These are phyloP conservation scores for Paramecium octaurelia DNA, from an alignment of 73 alveolate species.

Conservation along the genomic window DNA sequence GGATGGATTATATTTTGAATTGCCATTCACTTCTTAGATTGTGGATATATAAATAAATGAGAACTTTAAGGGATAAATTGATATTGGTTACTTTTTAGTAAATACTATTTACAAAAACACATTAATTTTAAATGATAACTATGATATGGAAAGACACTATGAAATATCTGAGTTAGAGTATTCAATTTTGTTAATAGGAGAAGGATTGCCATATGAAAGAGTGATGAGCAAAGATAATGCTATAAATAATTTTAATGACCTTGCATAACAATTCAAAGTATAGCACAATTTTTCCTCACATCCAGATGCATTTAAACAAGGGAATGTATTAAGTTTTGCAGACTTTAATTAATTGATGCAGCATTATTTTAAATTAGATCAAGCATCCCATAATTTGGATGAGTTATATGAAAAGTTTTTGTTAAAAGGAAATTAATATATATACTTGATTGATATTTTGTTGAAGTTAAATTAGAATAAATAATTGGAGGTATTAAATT, in stretches of 20 bases:
- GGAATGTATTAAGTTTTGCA: not conserved
- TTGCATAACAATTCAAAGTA: not conserved
- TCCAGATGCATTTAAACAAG: not conserved
- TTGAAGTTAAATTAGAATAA: not conserved
- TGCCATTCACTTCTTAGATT: not conserved
- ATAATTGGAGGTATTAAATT: not conserved
- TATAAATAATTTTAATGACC: not conserved
- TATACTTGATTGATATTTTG: not conserved
- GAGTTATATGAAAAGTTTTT: not conserved
- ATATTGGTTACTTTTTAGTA: not conserved
- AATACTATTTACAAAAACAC: not conserved
- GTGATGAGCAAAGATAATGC: not conserved
- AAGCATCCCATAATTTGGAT: not conserved
- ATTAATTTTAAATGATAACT: not conserved
- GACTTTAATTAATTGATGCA: not conserved
- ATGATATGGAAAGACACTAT: constrained; percentile 10
- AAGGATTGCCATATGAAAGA: not conserved
- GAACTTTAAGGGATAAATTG: not conserved
- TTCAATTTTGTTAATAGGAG: not conserved
- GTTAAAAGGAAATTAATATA: not conserved
- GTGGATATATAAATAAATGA: not conserved
- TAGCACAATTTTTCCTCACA: not conserved
- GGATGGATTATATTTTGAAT: not conserved
- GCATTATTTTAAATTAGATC: not conserved
- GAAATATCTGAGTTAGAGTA: not conserved